These are phyloP conservation scores for Phanerochaete carnosa DNA, from an alignment of 768 basidiomycete species.

Conservation along the genomic window DNA sequence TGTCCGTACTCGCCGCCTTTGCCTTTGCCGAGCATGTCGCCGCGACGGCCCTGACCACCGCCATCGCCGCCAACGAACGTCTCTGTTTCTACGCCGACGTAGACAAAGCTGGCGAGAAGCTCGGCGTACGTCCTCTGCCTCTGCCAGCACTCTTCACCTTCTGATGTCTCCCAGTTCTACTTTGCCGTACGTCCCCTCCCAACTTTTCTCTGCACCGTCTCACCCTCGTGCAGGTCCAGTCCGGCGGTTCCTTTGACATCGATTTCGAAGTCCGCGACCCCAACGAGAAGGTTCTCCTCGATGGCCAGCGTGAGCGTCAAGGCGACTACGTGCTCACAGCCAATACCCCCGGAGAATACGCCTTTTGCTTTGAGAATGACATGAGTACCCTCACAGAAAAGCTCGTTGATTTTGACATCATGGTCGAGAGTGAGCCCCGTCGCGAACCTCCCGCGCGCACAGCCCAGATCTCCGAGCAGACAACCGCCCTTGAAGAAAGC, in stretches of 20 bases:
- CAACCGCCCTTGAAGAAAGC: constrained; percentile 91
- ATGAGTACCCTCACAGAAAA: constrained; percentile 94
- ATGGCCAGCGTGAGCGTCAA: constrained; percentile 86
- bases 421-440: constrained; percentile 97
- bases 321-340: constrained; percentile 98
- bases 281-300: constrained; percentile 80
- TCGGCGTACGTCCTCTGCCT: constrained; percentile 57
- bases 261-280: constrained; percentile 94
- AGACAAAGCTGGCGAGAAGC: constrained; percentile 92
- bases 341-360: constrained; percentile 83
- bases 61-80: constrained; percentile 74
- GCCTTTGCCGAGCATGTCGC: constrained; percentile 17
- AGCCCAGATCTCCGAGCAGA: constrained; percentile 88
- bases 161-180: constrained; percentile 67
- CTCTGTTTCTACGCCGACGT: constrained; percentile 96
- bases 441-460: constrained; percentile 86
- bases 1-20: constrained; percentile 14
- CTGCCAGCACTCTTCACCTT: neutral
- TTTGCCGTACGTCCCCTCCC: constrained; percentile 71
- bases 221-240: constrained; percentile 72
- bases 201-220: neutral
- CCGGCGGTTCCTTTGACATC: constrained; percentile 94
- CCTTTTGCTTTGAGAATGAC: constrained; percentile 99
- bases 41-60: constrained; percentile 76
- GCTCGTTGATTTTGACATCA: constrained; percentile 93